Base-by-base conservation (phyloP, 2,329 filamentous ascomycete species). In the Ciborinia camelliae region DNA sequence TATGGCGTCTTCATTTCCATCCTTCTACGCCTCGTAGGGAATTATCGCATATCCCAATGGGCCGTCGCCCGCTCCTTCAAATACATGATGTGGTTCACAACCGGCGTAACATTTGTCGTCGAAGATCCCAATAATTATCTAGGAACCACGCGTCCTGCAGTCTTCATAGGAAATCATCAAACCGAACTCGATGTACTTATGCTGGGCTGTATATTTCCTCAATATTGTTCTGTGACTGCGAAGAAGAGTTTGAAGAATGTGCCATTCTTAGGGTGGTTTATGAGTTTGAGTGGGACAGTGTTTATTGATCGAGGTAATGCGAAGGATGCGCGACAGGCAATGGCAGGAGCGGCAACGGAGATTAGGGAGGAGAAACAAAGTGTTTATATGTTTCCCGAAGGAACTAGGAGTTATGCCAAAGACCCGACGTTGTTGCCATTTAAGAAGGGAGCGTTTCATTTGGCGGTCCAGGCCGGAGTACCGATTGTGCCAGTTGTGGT, bases 401-500 rank as follows among this genome's bases (percentile, higher is more conserved):
- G 95, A 59, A 99, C 95, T 1, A 86, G 95, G 70, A 96, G 91
- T 76, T 97, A 98, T 79, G 84, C 90, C 65, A 86, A 89, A 72
- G 88, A 93, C 63, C 90, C 95, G 1, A 85, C 84, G 66, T 79
- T 99, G 72, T 81, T 98, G 63, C 91, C 92, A n/a, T 99, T 98
- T 83, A 99, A 99, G 81, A 99, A 99, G 82, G 95, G 95, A 66
- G 95, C 94, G 54, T 99, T 99, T 79, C 94, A 99, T 77, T 84
- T 99, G 41, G 95, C 95, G 53, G 86, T 99, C 26, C 91, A 98
- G 81, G 94, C 94, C 2, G 90, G 92, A 70, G 95, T 97, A 7
- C 93, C 93, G 32, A 91, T 99, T 72, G 89, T 99, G 4, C 95
- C 95, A 0, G 84, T 96, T 43, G 89, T 92, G 54, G 85, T 86